Base-by-base conservation (phyloP, 805 yeast species). In the Vanderwaltozyma tropicalis region DNA sequence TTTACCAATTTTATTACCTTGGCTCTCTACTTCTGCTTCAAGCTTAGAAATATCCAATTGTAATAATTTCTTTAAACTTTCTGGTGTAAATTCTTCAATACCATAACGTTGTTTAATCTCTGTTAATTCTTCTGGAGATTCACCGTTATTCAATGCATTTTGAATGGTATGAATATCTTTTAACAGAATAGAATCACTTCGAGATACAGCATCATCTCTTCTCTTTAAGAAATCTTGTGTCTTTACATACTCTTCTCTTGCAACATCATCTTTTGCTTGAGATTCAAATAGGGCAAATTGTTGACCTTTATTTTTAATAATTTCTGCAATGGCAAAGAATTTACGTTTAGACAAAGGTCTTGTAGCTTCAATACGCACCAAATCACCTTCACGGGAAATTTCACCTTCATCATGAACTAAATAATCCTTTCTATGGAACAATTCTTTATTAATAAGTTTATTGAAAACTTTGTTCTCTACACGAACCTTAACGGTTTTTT, bases 401-500 rank as follows among this genome's bases (percentile, higher is more conserved):
- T 84, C 79, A 21, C 84, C 86, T 64, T 89, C 96, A 59, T 89
- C 98, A 60, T 89, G 98, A 14, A 87, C 96, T 42, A 89, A 64
- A 59, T 75, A 87, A 53, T 85, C 94, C 52, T 81, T 83, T 66
- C 87, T 75, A 52, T 73, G 77, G 52, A 82, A 65, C 48, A 84
- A 69, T 47, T 84, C 85, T 63, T 82, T 83, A 57, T 82, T 81
- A 45, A 84, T 72, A 42, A 69, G 64, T 41, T 72, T 72, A 61
- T 86, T 81, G 67, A 78, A 85, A 31, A 74, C 73, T 53, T 78
- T 78, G 32, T 78, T 78, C 57, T 82, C 80, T 24, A 89, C 88
- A 43, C 95, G 74, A 42, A 89, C 96, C 65, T 87, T 88, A 45
- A 89, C 87, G 41, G 97, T 89, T 67, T 89, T 92, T 63, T 74